A percentile compares a stretch with the other conserved stretches of the same genome.
phyloP scores from a whole-genome alignment of 2,329 filamentous ascomycete species.

The Ceratocystis cacaofunesta region DNA sequence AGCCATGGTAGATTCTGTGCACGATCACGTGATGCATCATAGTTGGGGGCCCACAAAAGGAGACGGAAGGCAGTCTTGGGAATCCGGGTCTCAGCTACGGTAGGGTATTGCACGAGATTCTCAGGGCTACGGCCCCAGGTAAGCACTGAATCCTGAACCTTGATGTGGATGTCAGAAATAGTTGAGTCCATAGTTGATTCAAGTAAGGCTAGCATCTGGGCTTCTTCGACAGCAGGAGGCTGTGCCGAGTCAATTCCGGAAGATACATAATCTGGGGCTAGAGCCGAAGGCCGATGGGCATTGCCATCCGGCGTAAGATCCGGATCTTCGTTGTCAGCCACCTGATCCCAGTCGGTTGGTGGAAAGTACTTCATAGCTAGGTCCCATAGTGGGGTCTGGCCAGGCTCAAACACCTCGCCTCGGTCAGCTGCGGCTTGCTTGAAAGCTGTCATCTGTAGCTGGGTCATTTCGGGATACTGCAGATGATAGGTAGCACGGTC shows the following conservation, averaged over 20 bases:
- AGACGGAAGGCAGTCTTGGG: constrained; percentile 73
- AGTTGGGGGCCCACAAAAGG: constrained; percentile 55
- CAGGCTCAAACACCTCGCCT: constrained; percentile 39
- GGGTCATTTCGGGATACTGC: constrained; percentile 48
- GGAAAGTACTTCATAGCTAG: constrained; percentile 46
- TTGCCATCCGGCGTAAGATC: neutral
- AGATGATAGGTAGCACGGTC: constrained; percentile 44
- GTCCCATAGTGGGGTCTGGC: constrained; percentile 37
- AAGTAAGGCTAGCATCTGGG: constrained; percentile 26
- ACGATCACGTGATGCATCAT: constrained; percentile 42
- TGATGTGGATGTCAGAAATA: constrained; percentile 45
- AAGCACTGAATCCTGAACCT: constrained; percentile 50
- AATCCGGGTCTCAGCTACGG: constrained; percentile 51
- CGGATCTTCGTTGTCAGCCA: constrained; percentile 8
- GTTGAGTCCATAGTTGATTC: constrained; percentile 51
- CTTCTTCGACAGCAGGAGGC: neutral
- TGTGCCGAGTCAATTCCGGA: neutral
- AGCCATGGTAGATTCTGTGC: constrained; percentile 33
- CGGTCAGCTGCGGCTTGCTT: constrained; percentile 34
- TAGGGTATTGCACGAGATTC: constrained; percentile 53
- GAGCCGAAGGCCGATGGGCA: neutral
- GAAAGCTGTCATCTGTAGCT: constrained; percentile 43
- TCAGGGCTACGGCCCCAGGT: constrained; percentile 61
- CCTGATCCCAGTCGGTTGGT: constrained; percentile 24
- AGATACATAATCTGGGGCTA: neutral